Evolutionary conservation across 805 yeast genomes (phyloP).

Genomic region (Kluyveromyces siamensis): DNA sequence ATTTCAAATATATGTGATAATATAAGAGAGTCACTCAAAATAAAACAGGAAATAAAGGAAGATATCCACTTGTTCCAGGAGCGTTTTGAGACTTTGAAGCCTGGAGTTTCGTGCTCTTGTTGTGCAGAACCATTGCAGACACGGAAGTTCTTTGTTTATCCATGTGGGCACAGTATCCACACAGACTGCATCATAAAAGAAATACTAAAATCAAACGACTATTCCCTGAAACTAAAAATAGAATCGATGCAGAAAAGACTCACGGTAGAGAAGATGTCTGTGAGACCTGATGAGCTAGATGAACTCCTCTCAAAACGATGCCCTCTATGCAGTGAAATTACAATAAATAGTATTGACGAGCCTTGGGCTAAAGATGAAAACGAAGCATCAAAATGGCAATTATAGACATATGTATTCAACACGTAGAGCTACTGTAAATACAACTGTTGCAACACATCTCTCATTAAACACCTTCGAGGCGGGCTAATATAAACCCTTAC

Average conservation of each 20-base stretch:
- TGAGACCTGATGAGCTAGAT: constrained; percentile 43
- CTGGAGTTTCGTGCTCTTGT: constrained; percentile 72
- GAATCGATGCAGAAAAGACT: constrained; percentile 31
- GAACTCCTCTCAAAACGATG: constrained; percentile 54
- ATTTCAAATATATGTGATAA: constrained; percentile 62
- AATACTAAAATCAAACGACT: constrained; percentile 55
- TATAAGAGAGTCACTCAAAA: constrained; percentile 62
- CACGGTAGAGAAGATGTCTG: constrained; percentile 19
- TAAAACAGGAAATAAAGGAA: constrained; percentile 48
- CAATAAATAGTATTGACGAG: constrained; percentile 60
- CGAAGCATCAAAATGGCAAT: constrained; percentile 41
- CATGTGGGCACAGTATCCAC: constrained; percentile 87
- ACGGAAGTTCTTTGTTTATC: constrained; percentile 70
- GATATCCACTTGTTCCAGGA: constrained; percentile 48
- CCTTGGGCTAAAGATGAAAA: constrained; percentile 40
- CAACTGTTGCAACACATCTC: too few species aligned
- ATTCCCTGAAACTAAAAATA: constrained; percentile 53
- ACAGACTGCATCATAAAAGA: constrained; percentile 71
- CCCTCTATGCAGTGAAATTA: constrained; percentile 65
- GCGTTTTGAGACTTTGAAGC: constrained; percentile 59
- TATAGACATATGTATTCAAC: constrained; percentile 17
- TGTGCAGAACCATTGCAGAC: constrained; percentile 65
- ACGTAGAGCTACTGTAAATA: not conserved
- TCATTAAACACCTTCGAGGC: too few species aligned
- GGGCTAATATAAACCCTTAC: not conserved